A percentile compares a stretch with the other conserved stretches of the same genome.
These are phyloP conservation scores for Fusarium newnesense DNA, from an alignment of 2,329 filamentous ascomycete genomes.

Conservation along the genomic window DNA sequence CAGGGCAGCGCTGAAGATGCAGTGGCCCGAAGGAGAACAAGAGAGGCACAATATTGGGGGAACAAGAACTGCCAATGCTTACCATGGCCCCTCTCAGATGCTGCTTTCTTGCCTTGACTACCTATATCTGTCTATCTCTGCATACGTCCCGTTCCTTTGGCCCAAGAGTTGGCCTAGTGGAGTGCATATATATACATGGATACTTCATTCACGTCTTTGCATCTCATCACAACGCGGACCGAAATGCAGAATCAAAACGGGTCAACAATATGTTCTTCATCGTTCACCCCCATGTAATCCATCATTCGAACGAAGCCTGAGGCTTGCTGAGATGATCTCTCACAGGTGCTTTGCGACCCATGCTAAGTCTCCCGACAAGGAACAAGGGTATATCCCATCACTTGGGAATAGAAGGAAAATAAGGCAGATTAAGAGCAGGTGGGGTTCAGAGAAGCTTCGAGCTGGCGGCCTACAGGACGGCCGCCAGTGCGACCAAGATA, in stretches of 20 bases:
- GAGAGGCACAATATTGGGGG: background rate
- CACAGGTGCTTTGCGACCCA: background rate
- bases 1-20: background rate
- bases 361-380: constrained; percentile 36
- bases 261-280: background rate
- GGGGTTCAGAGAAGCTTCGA: constrained; percentile 26
- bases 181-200: constrained; percentile 5
- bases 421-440: constrained; percentile 19
- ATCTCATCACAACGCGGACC: constrained; percentile 24
- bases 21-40: background rate
- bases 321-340: constrained; percentile 1
- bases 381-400: constrained; percentile 5
- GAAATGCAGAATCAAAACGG: constrained; percentile 11
- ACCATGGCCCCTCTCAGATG: background rate
- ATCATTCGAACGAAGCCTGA: background rate
- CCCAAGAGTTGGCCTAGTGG: constrained; percentile 40
- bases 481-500: constrained; percentile 37
- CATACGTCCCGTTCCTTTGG: constrained; percentile 33
- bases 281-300: background rate
- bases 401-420: constrained; percentile 21
- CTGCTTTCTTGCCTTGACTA: constrained; percentile 10
- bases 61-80: constrained; percentile 2
- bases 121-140: constrained; percentile 21
- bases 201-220: constrained; percentile 22
- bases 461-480: constrained; percentile 9